phyloP scores from a whole-genome alignment of 345 rosid genomes.

The Nasturtium officinale region DNA sequence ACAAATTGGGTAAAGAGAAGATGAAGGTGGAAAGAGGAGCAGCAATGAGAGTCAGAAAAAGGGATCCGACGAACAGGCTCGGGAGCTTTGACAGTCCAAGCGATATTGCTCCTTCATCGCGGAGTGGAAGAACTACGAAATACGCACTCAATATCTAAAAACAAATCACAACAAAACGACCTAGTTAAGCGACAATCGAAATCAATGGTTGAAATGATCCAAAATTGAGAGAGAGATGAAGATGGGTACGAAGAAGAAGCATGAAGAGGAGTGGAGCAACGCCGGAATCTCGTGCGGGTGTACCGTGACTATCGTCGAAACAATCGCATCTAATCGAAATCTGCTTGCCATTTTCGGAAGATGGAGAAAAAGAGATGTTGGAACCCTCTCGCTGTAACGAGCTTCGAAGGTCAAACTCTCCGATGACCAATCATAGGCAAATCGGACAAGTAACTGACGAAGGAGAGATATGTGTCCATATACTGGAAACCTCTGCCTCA shows the following conservation, averaged over 20 bases:
- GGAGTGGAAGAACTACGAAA: conserved; percentile 84
- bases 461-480: background rate
- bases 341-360: conserved; percentile 30
- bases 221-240: background rate
- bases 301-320: conserved; percentile 68
- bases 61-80: conserved; percentile 70
- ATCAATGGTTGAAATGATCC: background rate
- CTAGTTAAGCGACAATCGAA: background rate
- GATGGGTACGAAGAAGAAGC: conserved; percentile 84
- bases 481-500: background rate
- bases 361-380: background rate
- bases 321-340: conserved; percentile 54
- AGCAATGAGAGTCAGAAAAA: conserved; percentile 75
- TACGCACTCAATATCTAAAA: conserved; percentile 82
- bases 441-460: conserved; percentile 20
- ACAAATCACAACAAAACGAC: background rate
- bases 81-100: conserved; percentile 85
- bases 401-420: conserved; percentile 30
- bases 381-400: conserved; percentile 10
- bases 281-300: conserved; percentile 82
- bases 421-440: conserved; percentile 24
- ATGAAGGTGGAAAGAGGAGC: conserved; percentile 87
- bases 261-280: conserved; percentile 72
- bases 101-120: conserved; percentile 90
- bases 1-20: conserved; percentile 73